These are phyloP conservation scores for Suhomyces ambrosiae DNA, from an alignment of 1,139 yeast species.

Conservation along the genomic window DNA sequence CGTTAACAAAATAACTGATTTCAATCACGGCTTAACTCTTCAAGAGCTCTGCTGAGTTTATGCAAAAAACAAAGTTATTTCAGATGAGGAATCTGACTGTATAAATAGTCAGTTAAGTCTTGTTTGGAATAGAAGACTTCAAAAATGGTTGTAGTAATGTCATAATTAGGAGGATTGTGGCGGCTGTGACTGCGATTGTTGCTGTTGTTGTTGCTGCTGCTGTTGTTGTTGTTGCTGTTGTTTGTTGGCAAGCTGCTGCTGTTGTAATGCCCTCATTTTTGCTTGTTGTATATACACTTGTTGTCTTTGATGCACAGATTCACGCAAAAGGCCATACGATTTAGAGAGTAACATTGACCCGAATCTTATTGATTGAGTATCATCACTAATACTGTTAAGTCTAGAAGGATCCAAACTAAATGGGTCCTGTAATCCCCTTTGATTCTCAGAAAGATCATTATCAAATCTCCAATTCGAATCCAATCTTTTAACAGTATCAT, in stretches of 20 bases:
- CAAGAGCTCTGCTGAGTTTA: constrained; percentile 7
- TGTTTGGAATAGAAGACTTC: neutral
- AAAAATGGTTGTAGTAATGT: neutral
- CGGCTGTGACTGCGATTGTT: constrained; percentile 13
- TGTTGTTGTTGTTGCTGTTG: constrained; percentile 51
- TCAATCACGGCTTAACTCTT: constrained; percentile 4
- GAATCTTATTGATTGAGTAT: constrained; percentile 85
- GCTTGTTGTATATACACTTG: constrained; percentile 48
- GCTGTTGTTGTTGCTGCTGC: constrained; percentile 27
- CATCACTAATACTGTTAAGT: constrained; percentile 79
- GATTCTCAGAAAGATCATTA: constrained; percentile 54
- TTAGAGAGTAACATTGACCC: constrained; percentile 90
- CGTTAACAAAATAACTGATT: constrained; percentile 9
- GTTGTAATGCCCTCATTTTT: constrained; percentile 49
- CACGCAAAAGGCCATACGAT: constrained; percentile 70
- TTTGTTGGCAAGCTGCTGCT: constrained; percentile 32
- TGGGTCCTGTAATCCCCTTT: constrained; percentile 52
- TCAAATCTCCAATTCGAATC: constrained; percentile 80
- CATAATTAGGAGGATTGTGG: constrained; percentile 1
- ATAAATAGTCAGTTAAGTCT: neutral
- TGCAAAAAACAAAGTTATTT: constrained; percentile 7
- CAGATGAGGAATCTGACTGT: constrained; percentile 1
- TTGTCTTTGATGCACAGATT: constrained; percentile 51
- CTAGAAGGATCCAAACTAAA: constrained; percentile 67
- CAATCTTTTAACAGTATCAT: constrained; percentile 56